Evolutionary conservation across 2,329 filamentous ascomycete genomes (phyloP).

Genomic region (Endoconidiophora laricicola): DNA sequence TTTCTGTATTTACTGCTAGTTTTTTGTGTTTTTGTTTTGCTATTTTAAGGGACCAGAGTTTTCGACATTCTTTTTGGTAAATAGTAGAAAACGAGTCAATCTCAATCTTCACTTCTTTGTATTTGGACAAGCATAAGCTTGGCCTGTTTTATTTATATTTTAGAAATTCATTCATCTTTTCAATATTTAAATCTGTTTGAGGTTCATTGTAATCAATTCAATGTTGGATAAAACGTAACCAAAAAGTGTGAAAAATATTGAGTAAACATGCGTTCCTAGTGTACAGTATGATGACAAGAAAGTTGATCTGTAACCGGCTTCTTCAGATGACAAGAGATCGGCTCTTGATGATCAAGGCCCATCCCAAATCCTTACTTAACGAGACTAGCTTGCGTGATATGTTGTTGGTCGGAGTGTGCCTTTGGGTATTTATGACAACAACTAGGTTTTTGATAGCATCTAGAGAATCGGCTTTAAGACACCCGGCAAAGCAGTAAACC

Average conservation of each 20-base stretch:
- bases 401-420: not conserved
- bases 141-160: not conserved
- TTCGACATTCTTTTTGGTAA: not conserved
- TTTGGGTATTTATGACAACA: not conserved
- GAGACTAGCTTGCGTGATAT: not conserved
- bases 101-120: not conserved
- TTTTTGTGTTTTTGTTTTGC: not conserved
- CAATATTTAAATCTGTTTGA: not conserved
- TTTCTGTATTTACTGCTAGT: not conserved
- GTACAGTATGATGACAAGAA: slow-evolving; percentile 11
- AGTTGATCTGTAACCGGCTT: not conserved
- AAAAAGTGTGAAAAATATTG: too few relatives aligned
- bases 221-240: too few relatives aligned
- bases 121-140: not conserved
- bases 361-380: not conserved
- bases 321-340: too few relatives aligned
- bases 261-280: slow-evolving; percentile 7
- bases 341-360: not conserved
- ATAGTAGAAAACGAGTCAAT: slow-evolving; percentile 1
- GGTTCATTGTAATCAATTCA: too few relatives aligned
- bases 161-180: slow-evolving; percentile 3
- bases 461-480: slow-evolving; percentile 20
- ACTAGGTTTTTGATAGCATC: too few relatives aligned
- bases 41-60: not conserved
- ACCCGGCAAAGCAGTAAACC: slow-evolving; percentile 64